Base-by-base conservation (phyloP, 140 eudicot species). In the Artemisia princeps region DNA sequence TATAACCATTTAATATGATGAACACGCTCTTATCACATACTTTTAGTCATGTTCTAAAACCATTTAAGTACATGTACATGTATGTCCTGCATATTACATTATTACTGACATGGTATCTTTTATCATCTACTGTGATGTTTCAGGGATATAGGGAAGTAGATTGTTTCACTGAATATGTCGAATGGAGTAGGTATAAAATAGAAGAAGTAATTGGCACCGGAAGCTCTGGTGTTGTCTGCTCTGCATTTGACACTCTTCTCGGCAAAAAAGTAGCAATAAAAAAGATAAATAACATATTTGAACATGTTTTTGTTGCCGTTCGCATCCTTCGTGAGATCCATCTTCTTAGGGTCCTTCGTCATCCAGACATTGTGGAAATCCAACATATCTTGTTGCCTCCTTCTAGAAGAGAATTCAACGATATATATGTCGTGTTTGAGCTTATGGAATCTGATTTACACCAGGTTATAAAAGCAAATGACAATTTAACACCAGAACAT, bases 131-230 rank as follows among this genome's bases (percentile, higher is more conserved):
- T 50, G 60, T 73, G 30, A 22, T 65, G 73, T 15, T 37, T 24
- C 79, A 86, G 95, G 77, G 66, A 53, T 74, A 80, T 6, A 50
- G 50, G 46, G 85, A 83, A 59, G 73, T 69, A 51, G 85, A 86
- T 12, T 83, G 74, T 56, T 56, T 56, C 13, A 56, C 62, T 0
- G 62, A 56, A 56, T 56, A 56, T 20, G 62, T 4, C 23, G 62
- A 56, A 56, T 22, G 33, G 33, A 56, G 13, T 17, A 7, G 62
- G 33, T 56, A 56, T 22, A 56, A 56, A 20, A 56, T 56, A 56
- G 30, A 17, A 28, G 62, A 56, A 10, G 33, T 56, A 10, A 20
- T 56, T 17, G 62, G 62, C 4, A 56, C 22, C 10, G 62, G 62
- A 17, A 20, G 62, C 6, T 56, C 22, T 20, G 62, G 62, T 56